Evolutionary conservation across 78 protist species (phyloP).

Genomic region (Polysphondylium violaceum): DNA sequence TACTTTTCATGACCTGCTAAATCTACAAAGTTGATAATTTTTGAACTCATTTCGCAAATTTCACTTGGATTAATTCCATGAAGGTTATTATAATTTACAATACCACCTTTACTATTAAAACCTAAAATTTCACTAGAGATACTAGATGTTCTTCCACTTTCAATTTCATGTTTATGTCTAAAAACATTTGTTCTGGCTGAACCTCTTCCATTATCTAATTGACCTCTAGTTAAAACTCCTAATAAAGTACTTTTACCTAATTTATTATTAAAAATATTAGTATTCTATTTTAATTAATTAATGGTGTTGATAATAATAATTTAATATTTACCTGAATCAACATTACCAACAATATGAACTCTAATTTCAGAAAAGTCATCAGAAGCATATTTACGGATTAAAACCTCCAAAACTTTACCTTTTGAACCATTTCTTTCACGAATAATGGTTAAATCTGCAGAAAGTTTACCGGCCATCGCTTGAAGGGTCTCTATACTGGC

Average conservation of each 20-base stretch:
- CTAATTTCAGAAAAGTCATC: slow-evolving; percentile 82
- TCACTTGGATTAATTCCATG: slow-evolving; percentile 14
- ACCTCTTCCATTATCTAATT: slow-evolving; percentile 96
- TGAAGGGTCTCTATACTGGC: slow-evolving; percentile 47
- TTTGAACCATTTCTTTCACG: slow-evolving; percentile 57
- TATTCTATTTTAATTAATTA: background rate
- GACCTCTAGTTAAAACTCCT: slow-evolving; percentile 93
- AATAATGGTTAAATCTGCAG: slow-evolving; percentile 57
- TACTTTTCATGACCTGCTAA: slow-evolving; percentile 95
- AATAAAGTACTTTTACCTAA: slow-evolving; percentile 90
- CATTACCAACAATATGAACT: slow-evolving; percentile 91
- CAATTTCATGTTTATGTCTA: slow-evolving; percentile 94
- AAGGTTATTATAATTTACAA: slow-evolving; percentile 58
- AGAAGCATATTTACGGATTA: slow-evolving; percentile 76
- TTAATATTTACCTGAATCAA: slow-evolving; percentile 91
- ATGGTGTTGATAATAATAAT: background rate
- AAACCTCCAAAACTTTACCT: slow-evolving; percentile 80
- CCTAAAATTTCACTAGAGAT: slow-evolving; percentile 92
- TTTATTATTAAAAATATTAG: slow-evolving; percentile 89
- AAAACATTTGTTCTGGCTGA: slow-evolving; percentile 89
- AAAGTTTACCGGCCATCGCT: slow-evolving; percentile 54
- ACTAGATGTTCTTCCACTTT: slow-evolving; percentile 92
- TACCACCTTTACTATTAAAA: slow-evolving; percentile 86
- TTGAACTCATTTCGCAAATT: slow-evolving; percentile 67
- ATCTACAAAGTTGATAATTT: slow-evolving; percentile 89